These are phyloP conservation scores for Citrus reticulata DNA, from an alignment of 345 rosid species.

Conservation along the genomic window DNA sequence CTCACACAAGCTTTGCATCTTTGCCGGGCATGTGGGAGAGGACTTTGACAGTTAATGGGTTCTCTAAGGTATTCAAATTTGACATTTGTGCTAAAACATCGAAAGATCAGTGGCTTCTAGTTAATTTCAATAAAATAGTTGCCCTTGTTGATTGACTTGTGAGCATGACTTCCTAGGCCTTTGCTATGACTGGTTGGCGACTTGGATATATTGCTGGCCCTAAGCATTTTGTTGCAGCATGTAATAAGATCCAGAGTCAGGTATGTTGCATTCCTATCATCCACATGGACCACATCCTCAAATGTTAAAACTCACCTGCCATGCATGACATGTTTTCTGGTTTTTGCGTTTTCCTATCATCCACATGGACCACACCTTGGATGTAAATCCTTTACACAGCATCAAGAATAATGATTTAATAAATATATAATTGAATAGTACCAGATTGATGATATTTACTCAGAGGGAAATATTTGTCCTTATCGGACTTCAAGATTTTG, in stretches of 20 bases:
- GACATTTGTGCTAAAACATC: neutral
- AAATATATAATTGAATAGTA: neutral
- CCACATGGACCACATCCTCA: neutral
- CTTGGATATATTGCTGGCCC: constrained; percentile 97
- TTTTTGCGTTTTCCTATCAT: neutral
- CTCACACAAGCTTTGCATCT: constrained; percentile 93
- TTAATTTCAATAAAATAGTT: neutral
- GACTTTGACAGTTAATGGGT: constrained; percentile 92
- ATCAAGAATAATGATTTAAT: neutral
- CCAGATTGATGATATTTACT: neutral
- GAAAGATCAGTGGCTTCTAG: neutral
- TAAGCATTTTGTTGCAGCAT: constrained; percentile 85
- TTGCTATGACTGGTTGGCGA: constrained; percentile 99
- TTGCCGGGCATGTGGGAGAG: constrained; percentile 93
- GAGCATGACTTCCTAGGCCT: constrained; percentile 55
- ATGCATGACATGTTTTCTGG: neutral
- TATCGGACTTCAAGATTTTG: neutral
- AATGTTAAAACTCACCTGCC: neutral
- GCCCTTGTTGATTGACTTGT: constrained; percentile 7
- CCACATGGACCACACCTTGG: no score
- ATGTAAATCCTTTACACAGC: neutral
- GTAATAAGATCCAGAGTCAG: constrained; percentile 97
- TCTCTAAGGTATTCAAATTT: constrained; percentile 69
- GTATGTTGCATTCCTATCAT: constrained; percentile 31
- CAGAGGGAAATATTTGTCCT: neutral